phyloP scores from a whole-genome alignment of 345 rosid species.

The Eucalyptus microcorys region DNA sequence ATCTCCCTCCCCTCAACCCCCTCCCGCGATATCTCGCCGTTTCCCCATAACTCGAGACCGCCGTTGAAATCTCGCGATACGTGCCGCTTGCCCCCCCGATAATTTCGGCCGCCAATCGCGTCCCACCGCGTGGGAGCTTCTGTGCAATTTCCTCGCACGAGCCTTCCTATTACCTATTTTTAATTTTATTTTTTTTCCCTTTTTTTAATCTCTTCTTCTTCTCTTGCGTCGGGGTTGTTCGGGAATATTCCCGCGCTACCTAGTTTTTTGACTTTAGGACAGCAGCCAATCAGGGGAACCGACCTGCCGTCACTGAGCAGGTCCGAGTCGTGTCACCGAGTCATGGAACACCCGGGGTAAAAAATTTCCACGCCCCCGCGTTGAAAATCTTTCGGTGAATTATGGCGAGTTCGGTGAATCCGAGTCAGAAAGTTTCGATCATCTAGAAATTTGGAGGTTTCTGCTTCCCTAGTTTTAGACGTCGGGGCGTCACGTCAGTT shows the following conservation, averaged over 20 bases:
- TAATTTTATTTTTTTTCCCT: accelerated
- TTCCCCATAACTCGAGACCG: neutral
- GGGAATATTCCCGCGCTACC: neutral
- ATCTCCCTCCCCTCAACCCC: neutral
- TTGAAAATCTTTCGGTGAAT: neutral
- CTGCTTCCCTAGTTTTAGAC: neutral
- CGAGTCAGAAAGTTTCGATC: neutral
- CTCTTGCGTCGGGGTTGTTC: neutral
- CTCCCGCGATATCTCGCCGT: neutral
- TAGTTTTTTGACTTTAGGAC: neutral
- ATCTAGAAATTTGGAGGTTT: neutral
- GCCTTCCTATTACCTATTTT: neutral
- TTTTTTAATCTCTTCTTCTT: neutral
- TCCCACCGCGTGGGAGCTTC: neutral
- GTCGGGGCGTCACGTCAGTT: too few species aligned
- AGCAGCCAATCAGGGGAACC: neutral
- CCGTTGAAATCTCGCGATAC: neutral
- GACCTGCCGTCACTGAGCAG: neutral
- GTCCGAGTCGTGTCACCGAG: neutral
- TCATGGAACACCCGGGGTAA: neutral
- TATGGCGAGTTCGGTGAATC: neutral
- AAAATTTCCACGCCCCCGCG: neutral
- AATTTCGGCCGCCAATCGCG: neutral
- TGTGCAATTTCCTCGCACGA: neutral
- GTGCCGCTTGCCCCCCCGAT: neutral